Percentiles rank a stretch among this genome's conserved stretches.
These are phyloP conservation scores for Cyclaneusma minus DNA, from an alignment of 2,329 filamentous ascomycete genomes.

Conservation along the genomic window DNA sequence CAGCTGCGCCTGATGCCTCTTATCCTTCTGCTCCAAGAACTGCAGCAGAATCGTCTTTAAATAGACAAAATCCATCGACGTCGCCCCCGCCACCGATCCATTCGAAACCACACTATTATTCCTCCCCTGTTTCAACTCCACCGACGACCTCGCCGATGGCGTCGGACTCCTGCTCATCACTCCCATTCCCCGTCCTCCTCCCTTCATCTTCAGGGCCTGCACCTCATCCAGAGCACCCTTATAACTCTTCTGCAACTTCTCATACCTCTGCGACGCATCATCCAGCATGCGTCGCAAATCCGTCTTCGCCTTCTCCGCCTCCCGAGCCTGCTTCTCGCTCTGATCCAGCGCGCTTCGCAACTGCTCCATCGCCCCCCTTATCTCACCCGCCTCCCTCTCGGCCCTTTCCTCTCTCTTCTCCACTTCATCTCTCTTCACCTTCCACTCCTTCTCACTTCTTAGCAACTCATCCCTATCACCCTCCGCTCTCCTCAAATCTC, in stretches of 20 bases:
- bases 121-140: constrained; percentile 4
- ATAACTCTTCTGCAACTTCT: constrained; percentile 60
- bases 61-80: constrained; percentile 34
- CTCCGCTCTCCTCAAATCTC: constrained; percentile 52
- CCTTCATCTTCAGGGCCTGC: constrained; percentile 23
- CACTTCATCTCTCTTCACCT: constrained; percentile 56
- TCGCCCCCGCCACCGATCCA: constrained; percentile 11
- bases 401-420: constrained; percentile 56
- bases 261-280: constrained; percentile 60
- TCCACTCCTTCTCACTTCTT: constrained; percentile 58
- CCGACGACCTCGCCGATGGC: constrained; percentile 5
- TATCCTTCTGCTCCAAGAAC: constrained; percentile 69
- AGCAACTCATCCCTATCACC: constrained; percentile 70
- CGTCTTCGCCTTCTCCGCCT: constrained; percentile 67
- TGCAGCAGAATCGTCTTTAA: constrained; percentile 70
- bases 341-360: constrained; percentile 72
- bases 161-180: background rate
- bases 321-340: constrained; percentile 68
- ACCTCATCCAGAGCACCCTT: constrained; percentile 35
- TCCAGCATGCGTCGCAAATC: constrained; percentile 66
- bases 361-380: constrained; percentile 60
- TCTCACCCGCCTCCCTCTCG: constrained; percentile 57
- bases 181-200: no score
- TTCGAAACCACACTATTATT: constrained; percentile 8
- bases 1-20: constrained; percentile 57